Evolutionary conservation across 305 asterid species (phyloP).

Genomic region (Withania somnifera): DNA sequence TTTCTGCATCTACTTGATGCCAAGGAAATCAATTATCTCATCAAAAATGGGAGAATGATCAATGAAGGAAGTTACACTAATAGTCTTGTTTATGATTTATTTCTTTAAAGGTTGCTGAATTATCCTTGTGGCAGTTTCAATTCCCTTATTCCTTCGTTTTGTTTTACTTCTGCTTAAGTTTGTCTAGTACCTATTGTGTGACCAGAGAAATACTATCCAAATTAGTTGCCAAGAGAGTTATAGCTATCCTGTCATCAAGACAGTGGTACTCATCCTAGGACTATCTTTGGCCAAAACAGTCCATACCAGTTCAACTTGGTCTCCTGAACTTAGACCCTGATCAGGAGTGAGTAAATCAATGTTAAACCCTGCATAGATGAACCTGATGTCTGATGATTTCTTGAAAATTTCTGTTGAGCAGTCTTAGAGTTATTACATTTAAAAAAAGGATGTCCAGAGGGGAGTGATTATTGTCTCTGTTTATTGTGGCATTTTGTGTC

Average conservation of each 20-base stretch:
- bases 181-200: neutral
- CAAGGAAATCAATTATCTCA: neutral
- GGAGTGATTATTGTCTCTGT: neutral
- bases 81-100: slow-evolving; percentile 1
- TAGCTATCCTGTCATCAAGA: neutral
- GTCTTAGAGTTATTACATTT: neutral
- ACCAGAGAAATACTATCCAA: neutral
- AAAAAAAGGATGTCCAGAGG: neutral
- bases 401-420: neutral
- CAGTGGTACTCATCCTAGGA: neutral
- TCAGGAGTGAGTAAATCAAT: neutral
- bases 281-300: neutral
- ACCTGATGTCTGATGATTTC: neutral
- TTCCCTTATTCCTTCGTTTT: neutral
- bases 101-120: neutral
- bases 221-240: neutral
- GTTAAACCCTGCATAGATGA: neutral
- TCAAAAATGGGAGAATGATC: neutral
- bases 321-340: neutral
- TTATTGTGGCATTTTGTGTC: slow-evolving; percentile 1
- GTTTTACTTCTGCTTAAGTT: neutral
- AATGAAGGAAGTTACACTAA: neutral
- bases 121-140: neutral
- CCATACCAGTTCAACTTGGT: neutral
- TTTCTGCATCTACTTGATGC: neutral